Evolutionary conservation across 2,329 filamentous ascomycete genomes (phyloP), one percentile per base, ranked within the genome.

Genomic region (Ophiostoma triangulosporum): DNA sequence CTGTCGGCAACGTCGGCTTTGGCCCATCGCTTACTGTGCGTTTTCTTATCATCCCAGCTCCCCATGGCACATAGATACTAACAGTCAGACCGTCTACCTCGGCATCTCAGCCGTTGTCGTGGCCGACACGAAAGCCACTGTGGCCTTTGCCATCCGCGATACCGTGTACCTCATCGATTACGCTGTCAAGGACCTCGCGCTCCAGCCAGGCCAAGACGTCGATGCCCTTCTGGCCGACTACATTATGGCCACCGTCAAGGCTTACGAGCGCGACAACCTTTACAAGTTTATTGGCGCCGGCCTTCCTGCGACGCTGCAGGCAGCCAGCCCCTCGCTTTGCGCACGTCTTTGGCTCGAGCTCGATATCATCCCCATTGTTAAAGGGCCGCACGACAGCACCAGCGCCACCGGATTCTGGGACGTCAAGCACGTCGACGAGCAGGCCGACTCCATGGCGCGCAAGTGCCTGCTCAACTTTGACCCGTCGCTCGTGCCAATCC

Each of bases 391-490:
- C 52, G 66, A 72, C 12, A 69, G 70, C 60, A 66, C 65, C 48
- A 46, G 14, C 14, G 26, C 9, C 36, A 20, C 20, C 6, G 36
- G 27, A 40, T 71, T 74, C 57, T 78, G 76, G 73, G 70, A 74
- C 46, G 65, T 69, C 32, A 79, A 80, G 63, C 69, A 74, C n/a
- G 74, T 89, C 4, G 87, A 90, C 61, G 87, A 93, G 64, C 82
- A 89, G 65, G 86, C 87, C 1, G 87, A 91, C 63, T 86, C 83
- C 0, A 85, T 90, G 77, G 83, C 83, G 1, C 75, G 87, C 57
- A 90, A 89, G 70, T 88, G 84, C 64, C 75, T 89, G 57, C 77
- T 82, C 82, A 72, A 82, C 59, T 90, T 89, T 60, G 85, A 85
- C 1, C 86, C 86, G 1, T 83, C 78, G 20, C 74, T 84, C 43